Percentiles rank a stretch among this genome's conserved stretches.
Evolutionary conservation across 371 early-diverging fungal genomes (phyloP).

Genomic region (Smittium mucronatum): DNA sequence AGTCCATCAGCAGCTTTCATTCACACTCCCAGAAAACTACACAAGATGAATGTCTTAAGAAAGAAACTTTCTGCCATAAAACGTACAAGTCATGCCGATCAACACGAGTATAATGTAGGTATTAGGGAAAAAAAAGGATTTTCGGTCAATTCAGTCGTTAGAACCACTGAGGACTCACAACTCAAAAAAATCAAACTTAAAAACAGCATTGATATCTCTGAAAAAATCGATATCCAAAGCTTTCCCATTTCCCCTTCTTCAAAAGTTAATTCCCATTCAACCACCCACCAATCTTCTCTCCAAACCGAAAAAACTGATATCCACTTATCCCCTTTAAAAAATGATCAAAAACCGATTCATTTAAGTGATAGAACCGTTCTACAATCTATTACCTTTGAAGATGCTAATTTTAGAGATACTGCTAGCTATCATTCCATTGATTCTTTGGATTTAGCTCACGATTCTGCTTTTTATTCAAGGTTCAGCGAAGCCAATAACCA

Average conservation of each 20-base stretch:
- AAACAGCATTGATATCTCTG: not conserved
- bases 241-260: not conserved
- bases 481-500: not conserved
- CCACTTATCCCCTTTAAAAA: not conserved
- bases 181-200: not conserved
- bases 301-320: not conserved
- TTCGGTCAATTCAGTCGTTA: not conserved
- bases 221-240: not conserved
- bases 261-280: not conserved
- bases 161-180: not conserved
- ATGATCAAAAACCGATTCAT: not conserved
- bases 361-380: not conserved
- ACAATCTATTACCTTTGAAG: not conserved
- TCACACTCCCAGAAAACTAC: no score
- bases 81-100: no score
- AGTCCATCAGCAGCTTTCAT: no score
- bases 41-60: no score
- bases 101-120: no score
- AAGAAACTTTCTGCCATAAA: no score
- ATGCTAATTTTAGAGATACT: not conserved
- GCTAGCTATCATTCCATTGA: constrained; percentile 9
- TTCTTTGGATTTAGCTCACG: not conserved
- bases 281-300: not conserved
- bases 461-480: not conserved
- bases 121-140: not conserved